Evolutionary conservation across 805 yeast genomes (phyloP).

Genomic region (Myxozyma sirexii): DNA sequence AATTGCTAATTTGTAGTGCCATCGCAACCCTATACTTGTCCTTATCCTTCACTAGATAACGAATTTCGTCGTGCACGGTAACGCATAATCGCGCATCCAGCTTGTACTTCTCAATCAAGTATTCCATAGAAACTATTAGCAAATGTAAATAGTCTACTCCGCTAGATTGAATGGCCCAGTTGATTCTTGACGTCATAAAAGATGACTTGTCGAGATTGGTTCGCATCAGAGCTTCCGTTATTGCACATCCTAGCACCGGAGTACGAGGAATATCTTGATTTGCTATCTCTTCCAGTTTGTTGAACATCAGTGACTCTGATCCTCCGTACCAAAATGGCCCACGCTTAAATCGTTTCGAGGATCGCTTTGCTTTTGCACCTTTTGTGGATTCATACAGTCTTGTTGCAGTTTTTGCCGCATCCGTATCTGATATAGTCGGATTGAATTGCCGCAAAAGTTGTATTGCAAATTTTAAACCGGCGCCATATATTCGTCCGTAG

Average conservation of each 20-base stretch:
- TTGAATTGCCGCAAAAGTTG: constrained; percentile 82
- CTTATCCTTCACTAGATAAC: constrained; percentile 73
- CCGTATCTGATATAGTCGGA: constrained; percentile 63
- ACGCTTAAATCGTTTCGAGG: constrained; percentile 40
- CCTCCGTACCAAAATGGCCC: constrained; percentile 67
- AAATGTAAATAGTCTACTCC: constrained; percentile 96
- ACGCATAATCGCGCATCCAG: constrained; percentile 77
- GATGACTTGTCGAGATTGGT: constrained; percentile 64
- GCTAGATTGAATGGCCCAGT: constrained; percentile 97
- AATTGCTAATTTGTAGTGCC: constrained; percentile 82
- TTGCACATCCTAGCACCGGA: constrained; percentile 91
- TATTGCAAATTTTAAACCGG: constrained; percentile 89
- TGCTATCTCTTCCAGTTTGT: constrained; percentile 84
- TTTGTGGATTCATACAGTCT: constrained; percentile 79
- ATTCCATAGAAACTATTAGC: constrained; percentile 83
- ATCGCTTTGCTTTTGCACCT: constrained; percentile 55
- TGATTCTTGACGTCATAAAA: constrained; percentile 85
- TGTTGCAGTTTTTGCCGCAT: constrained; percentile 67
- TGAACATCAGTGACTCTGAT: constrained; percentile 88
- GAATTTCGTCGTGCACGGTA: constrained; percentile 93
- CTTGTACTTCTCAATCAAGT: constrained; percentile 62
- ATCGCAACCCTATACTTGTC: constrained; percentile 78
- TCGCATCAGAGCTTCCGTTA: constrained; percentile 77
- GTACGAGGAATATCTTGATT: constrained; percentile 78
- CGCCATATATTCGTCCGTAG: constrained; percentile 97